A percentile compares a stretch with the other conserved stretches of the same genome.
Conservation (phyloP, 1,139 yeast genomes). For the Scheffersomyces cryptocercus region DNA sequence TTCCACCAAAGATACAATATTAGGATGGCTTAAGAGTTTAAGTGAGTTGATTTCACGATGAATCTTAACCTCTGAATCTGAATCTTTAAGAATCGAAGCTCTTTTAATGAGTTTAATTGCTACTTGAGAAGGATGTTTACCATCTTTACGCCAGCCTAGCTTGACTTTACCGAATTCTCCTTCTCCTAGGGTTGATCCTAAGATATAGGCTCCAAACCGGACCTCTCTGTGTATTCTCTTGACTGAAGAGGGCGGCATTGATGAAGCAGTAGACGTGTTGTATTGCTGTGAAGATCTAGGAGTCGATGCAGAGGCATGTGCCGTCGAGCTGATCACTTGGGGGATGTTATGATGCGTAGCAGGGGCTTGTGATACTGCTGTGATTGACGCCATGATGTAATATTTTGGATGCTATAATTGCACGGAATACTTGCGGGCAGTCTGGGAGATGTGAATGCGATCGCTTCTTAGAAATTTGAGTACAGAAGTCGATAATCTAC, state of each 20-base stretch:
- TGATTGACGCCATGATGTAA: no score
- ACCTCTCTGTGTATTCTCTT: slow-evolving; percentile 53
- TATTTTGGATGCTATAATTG: no score
- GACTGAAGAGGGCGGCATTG: slow-evolving; percentile 5
- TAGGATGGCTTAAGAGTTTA: slow-evolving; percentile 85
- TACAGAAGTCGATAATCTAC: no score
- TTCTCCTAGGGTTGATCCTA: slow-evolving; percentile 95
- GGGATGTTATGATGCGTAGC: no score
- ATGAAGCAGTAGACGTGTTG: slow-evolving; percentile 1
- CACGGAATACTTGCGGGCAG: no score
- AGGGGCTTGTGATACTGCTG: no score
- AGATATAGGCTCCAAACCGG: slow-evolving; percentile 81
- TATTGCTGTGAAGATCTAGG: background rate
- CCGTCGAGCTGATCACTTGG: no score
- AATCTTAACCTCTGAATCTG: slow-evolving; percentile 84
- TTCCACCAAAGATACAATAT: slow-evolving; percentile 87
- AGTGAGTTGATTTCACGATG: slow-evolving; percentile 92
- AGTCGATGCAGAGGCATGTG: background rate
- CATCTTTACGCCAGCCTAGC: slow-evolving; percentile 92
- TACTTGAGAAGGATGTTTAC: slow-evolving; percentile 76
- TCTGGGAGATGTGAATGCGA: no score
- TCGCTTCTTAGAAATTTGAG: no score
- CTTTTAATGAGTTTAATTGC: slow-evolving; percentile 91
- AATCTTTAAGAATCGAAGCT: slow-evolving; percentile 79
- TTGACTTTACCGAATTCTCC: slow-evolving; percentile 98